These are phyloP conservation scores for Notholithocarpus densiflorus DNA, from an alignment of 306 rosid species.

Conservation along the genomic window DNA sequence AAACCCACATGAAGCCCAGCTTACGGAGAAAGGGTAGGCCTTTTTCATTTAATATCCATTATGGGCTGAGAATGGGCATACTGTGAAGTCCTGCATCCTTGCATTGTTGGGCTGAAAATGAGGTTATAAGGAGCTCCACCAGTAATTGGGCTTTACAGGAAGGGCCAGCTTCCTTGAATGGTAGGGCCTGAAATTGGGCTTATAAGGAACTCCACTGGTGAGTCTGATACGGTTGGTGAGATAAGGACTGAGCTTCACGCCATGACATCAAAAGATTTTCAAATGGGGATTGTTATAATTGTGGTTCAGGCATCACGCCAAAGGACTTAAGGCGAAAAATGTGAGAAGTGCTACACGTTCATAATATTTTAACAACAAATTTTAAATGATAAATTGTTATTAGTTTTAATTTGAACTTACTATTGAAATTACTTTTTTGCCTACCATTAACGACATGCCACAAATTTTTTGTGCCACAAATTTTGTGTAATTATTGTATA, in stretches of 20 bases:
- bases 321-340: no score
- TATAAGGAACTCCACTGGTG: not conserved
- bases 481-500: no score
- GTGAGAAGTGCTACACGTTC: rapidly evolving
- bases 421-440: no score
- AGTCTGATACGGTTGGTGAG: no score
- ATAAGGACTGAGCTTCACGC: no score
- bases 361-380: no score
- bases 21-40: not conserved
- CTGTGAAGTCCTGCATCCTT: not conserved
- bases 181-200: not conserved
- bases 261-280: no score
- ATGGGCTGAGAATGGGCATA: not conserved
- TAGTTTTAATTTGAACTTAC: rapidly evolving
- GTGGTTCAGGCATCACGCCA: no score
- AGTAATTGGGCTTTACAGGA: not conserved
- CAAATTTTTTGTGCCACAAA: no score
- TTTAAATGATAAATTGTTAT: rapidly evolving
- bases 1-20: not conserved
- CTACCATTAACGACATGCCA: rapidly evolving
- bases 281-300: no score
- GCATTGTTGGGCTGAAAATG: not conserved
- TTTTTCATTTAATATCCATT: not conserved
- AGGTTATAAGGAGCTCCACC: not conserved
- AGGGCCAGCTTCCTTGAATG: not conserved